Percentiles rank a stretch among this genome's conserved stretches.
These are phyloP conservation scores for Hymenoscyphus linearis DNA, from an alignment of 2,329 filamentous ascomycete species.

Conservation along the genomic window DNA sequence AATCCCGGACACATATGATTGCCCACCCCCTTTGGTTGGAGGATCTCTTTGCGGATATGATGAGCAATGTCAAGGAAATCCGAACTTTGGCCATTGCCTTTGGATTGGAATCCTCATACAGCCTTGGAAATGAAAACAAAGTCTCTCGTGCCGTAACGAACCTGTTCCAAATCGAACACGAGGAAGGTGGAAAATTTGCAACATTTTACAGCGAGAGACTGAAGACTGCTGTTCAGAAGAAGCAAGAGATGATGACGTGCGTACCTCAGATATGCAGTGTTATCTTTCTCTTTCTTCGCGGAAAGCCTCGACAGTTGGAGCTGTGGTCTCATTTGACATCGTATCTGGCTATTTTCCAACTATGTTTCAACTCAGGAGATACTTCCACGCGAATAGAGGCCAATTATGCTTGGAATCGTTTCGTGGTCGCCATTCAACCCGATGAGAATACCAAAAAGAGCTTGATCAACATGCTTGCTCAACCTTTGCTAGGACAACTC, in stretches of 20 bases:
- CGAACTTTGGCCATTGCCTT: constrained; percentile 68
- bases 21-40: constrained; percentile 72
- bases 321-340: constrained; percentile 67
- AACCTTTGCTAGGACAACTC: constrained; percentile 64
- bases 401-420: constrained; percentile 78
- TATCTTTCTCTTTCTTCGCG: constrained; percentile 69
- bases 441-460: constrained; percentile 51
- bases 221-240: constrained; percentile 61
- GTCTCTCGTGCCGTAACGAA: constrained; percentile 63
- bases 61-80: constrained; percentile 73
- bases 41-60: constrained; percentile 75
- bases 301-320: constrained; percentile 50
- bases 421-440: constrained; percentile 68
- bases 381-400: constrained; percentile 66
- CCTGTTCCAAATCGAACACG: constrained; percentile 47
- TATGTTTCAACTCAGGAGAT: constrained; percentile 78
- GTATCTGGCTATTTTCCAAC: constrained; percentile 76
- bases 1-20: constrained; percentile 66
- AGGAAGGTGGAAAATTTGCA: constrained; percentile 34
- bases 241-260: constrained; percentile 49
- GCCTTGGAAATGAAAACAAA: constrained; percentile 62
- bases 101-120: constrained; percentile 64
- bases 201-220: constrained; percentile 65
- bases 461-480: constrained; percentile 58
- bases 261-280: constrained; percentile 90